These are phyloP conservation scores for Clavispora carvajalis DNA, from an alignment of 805 yeast genomes.

Conservation along the genomic window DNA sequence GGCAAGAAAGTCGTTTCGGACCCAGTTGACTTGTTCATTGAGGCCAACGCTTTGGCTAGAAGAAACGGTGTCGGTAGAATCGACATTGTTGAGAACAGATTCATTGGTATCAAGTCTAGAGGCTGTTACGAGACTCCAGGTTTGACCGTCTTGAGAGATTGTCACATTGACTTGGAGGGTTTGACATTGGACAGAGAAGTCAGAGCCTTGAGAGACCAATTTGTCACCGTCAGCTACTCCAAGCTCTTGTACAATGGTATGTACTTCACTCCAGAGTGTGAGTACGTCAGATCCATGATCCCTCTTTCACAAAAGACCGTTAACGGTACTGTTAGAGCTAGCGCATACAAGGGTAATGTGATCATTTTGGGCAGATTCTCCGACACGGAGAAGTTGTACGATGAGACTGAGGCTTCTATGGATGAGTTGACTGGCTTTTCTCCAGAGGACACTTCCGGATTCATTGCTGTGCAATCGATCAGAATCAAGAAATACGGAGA, in stretches of 20 bases:
- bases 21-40: constrained; percentile 86
- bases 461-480: constrained; percentile 96
- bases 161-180: constrained; percentile 97
- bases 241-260: constrained; percentile 92
- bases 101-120: constrained; percentile 97
- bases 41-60: constrained; percentile 94
- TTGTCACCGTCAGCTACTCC: constrained; percentile 90
- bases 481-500: constrained; percentile 98
- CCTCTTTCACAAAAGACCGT: constrained; percentile 92
- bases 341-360: constrained; percentile 87
- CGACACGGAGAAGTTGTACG: constrained; percentile 92
- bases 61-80: constrained; percentile 99
- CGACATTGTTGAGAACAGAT: constrained; percentile 98
- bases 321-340: constrained; percentile 92
- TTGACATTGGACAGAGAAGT: constrained; percentile 96
- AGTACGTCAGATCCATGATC: constrained; percentile 89
- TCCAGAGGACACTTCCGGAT: constrained; percentile 95
- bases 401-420: constrained; percentile 98
- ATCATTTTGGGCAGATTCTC: constrained; percentile 89
- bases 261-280: constrained; percentile 98
- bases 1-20: constrained; percentile 62
- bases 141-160: constrained; percentile 84
- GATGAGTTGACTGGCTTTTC: constrained; percentile 97
- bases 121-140: constrained; percentile 99
- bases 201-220: constrained; percentile 91